A percentile compares a stretch with the other conserved stretches of the same genome.
Evolutionary conservation across 2,329 filamentous ascomycete genomes (phyloP).

Genomic region (Fusarium solani-melongenae): DNA sequence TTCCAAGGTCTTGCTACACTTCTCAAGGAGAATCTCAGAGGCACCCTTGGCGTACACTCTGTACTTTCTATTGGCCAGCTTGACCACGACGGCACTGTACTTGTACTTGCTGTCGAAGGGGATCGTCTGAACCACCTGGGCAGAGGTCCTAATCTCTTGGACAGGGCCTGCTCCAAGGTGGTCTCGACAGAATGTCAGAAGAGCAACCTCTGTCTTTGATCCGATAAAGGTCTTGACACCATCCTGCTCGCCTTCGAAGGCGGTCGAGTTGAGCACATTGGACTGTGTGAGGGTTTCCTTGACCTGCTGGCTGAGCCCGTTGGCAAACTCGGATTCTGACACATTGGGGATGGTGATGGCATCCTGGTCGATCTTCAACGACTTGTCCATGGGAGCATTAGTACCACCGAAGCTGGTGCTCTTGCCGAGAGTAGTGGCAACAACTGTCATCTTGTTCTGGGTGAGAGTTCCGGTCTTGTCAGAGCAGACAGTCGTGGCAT

Average conservation of each 20-base stretch:
- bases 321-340: conserved; percentile 42
- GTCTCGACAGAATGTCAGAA: conserved; percentile 62
- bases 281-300: conserved; percentile 74
- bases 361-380: conserved; percentile 33
- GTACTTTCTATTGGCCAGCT: conserved; percentile 56
- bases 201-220: conserved; percentile 67
- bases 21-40: conserved; percentile 64
- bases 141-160: conserved; percentile 58
- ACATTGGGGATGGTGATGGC: conserved; percentile 41
- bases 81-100: conserved; percentile 67
- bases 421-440: conserved; percentile 72
- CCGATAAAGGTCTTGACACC: conserved; percentile 61
- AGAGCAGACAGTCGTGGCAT: conserved; percentile 80
- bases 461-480: conserved; percentile 61
- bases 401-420: conserved; percentile 46
- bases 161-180: conserved; percentile 61
- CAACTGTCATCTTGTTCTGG: conserved; percentile 80
- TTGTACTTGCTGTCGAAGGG: conserved; percentile 67
- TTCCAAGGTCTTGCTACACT: conserved; percentile 59
- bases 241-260: conserved; percentile 63
- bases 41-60: conserved; percentile 66
- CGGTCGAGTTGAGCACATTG: conserved; percentile 67
- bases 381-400: conserved; percentile 35
- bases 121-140: conserved; percentile 60
- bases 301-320: conserved; percentile 19